Evolutionary conservation across 2,329 filamentous ascomycete species (phyloP).

Genomic region (Cladosporium sp.): DNA sequence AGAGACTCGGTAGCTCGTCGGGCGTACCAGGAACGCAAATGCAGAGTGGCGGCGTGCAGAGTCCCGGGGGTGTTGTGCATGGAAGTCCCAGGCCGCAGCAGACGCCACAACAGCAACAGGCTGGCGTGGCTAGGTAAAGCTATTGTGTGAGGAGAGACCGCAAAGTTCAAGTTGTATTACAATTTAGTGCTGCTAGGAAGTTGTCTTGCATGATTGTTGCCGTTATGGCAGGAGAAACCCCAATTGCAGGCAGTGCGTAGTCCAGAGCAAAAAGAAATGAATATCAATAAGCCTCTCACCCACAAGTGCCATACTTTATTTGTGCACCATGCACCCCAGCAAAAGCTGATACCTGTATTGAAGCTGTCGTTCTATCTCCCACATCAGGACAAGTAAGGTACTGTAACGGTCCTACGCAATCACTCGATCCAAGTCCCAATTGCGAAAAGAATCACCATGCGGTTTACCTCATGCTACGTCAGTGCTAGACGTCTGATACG

Average conservation of each 20-base stretch:
- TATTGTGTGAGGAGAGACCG: neutral
- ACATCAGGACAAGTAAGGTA: no score
- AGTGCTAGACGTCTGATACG: no score
- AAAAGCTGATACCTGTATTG: no score
- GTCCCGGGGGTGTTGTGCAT: conserved; percentile 17
- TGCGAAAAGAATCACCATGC: neutral
- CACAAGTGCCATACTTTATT: neutral
- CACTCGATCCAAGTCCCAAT: neutral
- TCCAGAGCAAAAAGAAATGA: neutral
- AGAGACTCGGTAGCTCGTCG: conserved; percentile 26
- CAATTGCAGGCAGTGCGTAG: no score
- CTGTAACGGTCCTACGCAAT: neutral
- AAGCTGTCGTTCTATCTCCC: no score
- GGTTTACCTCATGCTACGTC: no score
- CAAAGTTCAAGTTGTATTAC: neutral
- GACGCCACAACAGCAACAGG: conserved; percentile 19
- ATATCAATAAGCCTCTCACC: neutral
- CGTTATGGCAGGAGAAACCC: neutral
- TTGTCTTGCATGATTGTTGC: neutral
- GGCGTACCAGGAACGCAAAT: conserved; percentile 25
- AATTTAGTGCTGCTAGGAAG: neutral
- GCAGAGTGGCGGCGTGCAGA: conserved; percentile 25
- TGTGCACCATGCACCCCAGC: neutral
- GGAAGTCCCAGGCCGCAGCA: conserved; percentile 26
- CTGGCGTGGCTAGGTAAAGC: conserved; percentile 26